Base-by-base conservation (phyloP, 768 basidiomycete genomes). In the Pleurotus tuoliensis region DNA sequence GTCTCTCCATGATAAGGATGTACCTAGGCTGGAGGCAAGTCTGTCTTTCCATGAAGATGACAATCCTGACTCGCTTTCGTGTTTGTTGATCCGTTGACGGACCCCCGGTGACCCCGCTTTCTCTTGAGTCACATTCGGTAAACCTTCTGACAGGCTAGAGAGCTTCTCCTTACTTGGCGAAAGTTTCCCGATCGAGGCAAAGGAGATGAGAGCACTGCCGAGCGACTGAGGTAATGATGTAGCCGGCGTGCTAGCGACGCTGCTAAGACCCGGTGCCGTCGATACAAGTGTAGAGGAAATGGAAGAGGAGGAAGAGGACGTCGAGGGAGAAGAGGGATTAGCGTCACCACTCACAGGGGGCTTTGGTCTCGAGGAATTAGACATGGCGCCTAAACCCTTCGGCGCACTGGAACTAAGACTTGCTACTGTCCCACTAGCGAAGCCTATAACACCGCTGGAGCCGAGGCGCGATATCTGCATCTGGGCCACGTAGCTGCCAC, bases 281-380 rank as follows among this genome's bases (percentile, higher is more conserved):
- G 51, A 53, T 8, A n/a, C 51, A 5, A 62, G 60, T 15, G 73
- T 74, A 12, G 79, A 82, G 9, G 76, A 76, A 49, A 80, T 69
- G 1, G 81, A 82, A 4, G 81, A 78, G 6, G 82, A 79, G 1
- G 82, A 83, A 0, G 83, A 84, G 0, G 79, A 76, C 3, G 77
- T 72, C 20, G 80, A 56, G 61, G 43, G 25, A 12, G 57, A 57
- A 37, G 59, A 56, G 11, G 61, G 59, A 39, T 61, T 63, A 25
- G 57, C 56, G 16, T 38, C 40, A 41, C 46, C 39, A 18, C 48
- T n/a, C 7, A 27, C 16, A 13, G 41, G 27, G 38, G 43, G 34
- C 20, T 48, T 51, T 24, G 43, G 34, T 7, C 47, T 41, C 15
- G 48, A 13, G 22, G 65, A 76, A 8, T 69, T 61, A 7, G 75